Evolutionary conservation across 306 rosid genomes (phyloP), one percentile per base, ranked within the genome.

Genomic region (Lotus japonicus): DNA sequence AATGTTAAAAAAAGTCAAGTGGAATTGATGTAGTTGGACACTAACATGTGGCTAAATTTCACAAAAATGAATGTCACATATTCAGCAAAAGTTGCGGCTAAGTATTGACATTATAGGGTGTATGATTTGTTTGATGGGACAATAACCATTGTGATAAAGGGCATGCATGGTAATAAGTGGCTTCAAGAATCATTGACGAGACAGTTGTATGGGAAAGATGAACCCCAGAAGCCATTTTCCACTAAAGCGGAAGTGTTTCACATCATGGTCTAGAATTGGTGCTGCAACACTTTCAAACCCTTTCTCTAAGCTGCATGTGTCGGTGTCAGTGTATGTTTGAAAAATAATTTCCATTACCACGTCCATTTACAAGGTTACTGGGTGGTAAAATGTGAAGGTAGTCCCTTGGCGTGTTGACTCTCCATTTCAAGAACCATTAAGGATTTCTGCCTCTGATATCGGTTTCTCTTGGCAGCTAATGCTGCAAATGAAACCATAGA

Each of bases 371-470:
- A 58, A 3, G 14, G 59, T 65, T 71, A 84, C 19, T 52, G 76
- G 69, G 80, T 33, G 16, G 90, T 67, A 23, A 59, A 68, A 44
- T 90, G 87, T 52, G 95, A 77, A 74, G 84, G 84, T 58, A 79
- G 39, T 78, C 94, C 94, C 84, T 82, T 94, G 45, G 98, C 97
- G 75, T 94, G 98, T 77, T 88, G 97, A 71, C 98, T 94, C 75
- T 94, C 98, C 98, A 94, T 88, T 82, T 90, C 98, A 48, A 94
- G 96, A 80, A 70, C 83, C 95, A 88, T 88, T 66, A 94, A 77
- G 17, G 96, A 90, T 79, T 94, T 90, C 72, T 94, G 98, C 72
- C 97, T 86, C 52, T 86, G 90, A 67, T 90, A 94, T 54, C 90
- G 63, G 82, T 85, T 90, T 80, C 96, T 85, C 81, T 90, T 94